phyloP scores from a whole-genome alignment of 805 yeast genomes.

The Lipomyces lipofer region DNA sequence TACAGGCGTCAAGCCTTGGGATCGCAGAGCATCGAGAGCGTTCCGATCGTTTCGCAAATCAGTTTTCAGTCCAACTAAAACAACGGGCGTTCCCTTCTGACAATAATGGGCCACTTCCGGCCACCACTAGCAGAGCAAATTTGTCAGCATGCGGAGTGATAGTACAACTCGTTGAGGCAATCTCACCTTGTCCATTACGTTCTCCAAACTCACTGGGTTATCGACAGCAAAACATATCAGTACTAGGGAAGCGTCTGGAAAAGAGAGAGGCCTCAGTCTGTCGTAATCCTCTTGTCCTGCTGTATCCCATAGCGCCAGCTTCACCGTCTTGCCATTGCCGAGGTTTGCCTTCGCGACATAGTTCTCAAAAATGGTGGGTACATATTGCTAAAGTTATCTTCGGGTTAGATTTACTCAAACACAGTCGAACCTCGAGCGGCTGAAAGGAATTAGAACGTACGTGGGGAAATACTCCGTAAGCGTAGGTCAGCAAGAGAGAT shows the following conservation, averaged over 20 bases:
- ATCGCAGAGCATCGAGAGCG: conserved; percentile 30
- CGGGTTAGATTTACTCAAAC: too few species aligned
- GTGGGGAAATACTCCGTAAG: conserved; percentile 69
- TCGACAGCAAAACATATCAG: conserved; percentile 76
- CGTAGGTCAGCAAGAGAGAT: conserved; percentile 63
- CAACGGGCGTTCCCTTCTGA: conserved; percentile 65
- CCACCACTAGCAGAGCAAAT: conserved; percentile 55
- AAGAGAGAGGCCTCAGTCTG: conserved; percentile 72
- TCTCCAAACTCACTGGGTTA: conserved; percentile 61
- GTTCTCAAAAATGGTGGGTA: conserved; percentile 83
- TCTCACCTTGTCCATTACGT: conserved; percentile 55
- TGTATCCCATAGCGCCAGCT: conserved; percentile 82
- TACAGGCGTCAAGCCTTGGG: conserved; percentile 36
- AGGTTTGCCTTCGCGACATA: conserved; percentile 59
- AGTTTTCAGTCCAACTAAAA: conserved; percentile 79
- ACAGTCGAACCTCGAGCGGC: too few species aligned
- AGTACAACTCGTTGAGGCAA: neutral
- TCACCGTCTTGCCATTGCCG: conserved; percentile 54
- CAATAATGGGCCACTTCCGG: conserved; percentile 86
- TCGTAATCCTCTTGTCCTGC: conserved; percentile 90
- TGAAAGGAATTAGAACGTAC: conserved; percentile 3
- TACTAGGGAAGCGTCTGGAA: conserved; percentile 75
- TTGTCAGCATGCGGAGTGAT: neutral
- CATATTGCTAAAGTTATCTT: conserved; percentile 59
- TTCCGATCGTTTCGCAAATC: conserved; percentile 50